phyloP scores from a whole-genome alignment of 2,329 filamentous ascomycete genomes.

The Tolypocladium amazonense region DNA sequence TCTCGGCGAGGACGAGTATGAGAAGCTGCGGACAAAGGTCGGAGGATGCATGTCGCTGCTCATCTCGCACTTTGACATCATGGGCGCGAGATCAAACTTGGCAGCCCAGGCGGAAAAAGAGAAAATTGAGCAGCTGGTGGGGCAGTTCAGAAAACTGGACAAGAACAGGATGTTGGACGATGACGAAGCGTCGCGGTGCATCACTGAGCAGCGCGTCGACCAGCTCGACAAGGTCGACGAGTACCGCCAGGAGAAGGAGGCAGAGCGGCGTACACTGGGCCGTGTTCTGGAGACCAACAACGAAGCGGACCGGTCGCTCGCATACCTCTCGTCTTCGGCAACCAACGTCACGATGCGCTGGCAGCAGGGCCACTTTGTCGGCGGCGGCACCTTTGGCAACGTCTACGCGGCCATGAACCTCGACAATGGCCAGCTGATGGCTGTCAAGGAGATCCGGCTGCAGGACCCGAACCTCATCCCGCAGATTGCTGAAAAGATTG shows the following conservation, averaged over 20 bases:
- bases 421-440: slow-evolving; percentile 93
- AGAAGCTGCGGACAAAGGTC: slow-evolving; percentile 73
- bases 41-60: slow-evolving; percentile 94
- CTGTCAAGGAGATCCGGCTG: slow-evolving; percentile 94
- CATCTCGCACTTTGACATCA: slow-evolving; percentile 98
- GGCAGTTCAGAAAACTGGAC: slow-evolving; percentile 68
- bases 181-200: slow-evolving; percentile 67
- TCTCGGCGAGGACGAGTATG: slow-evolving; percentile 80
- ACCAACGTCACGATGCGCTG: slow-evolving; percentile 93
- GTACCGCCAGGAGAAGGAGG: slow-evolving; percentile 64
- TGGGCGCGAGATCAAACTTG: slow-evolving; percentile 87
- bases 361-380: slow-evolving; percentile 98
- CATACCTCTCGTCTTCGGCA: slow-evolving; percentile 84
- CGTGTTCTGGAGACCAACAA: slow-evolving; percentile 89
- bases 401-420: slow-evolving; percentile 97
- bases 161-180: slow-evolving; percentile 66
- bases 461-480: slow-evolving; percentile 96
- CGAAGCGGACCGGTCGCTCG: slow-evolving; percentile 89
- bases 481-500: slow-evolving; percentile 84
- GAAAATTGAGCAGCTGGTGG: slow-evolving; percentile 67
- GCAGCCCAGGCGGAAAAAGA: slow-evolving; percentile 92
- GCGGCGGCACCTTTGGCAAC: slow-evolving; percentile 92
- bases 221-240: slow-evolving; percentile 70
- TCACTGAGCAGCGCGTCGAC: slow-evolving; percentile 64
- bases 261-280: slow-evolving; percentile 78